Percentiles rank a stretch among this genome's conserved stretches.
phyloP scores from a whole-genome alignment of 140 eudicot genomes.

The Erigeron philadelphicus region DNA sequence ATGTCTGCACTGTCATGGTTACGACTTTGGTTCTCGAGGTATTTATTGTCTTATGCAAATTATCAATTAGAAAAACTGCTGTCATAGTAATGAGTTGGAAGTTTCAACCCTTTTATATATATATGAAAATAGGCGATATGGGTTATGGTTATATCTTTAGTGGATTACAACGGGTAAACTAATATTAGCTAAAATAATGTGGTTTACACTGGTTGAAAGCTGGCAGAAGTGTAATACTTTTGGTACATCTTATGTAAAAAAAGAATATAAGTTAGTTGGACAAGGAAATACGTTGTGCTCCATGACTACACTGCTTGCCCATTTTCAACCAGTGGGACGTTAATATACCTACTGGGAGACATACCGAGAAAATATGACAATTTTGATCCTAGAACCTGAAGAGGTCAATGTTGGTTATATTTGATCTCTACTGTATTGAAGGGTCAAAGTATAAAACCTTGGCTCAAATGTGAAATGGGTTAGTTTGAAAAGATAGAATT shows the following conservation, averaged over 20 bases:
- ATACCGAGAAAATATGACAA: background rate
- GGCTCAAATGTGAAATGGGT: background rate
- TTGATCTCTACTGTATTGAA: background rate
- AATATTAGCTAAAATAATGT: background rate
- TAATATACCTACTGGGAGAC: background rate
- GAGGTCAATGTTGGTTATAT: background rate
- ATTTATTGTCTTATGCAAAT: conserved; percentile 5
- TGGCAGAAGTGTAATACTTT: background rate
- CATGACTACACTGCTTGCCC: too few relatives aligned
- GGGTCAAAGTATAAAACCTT: background rate
- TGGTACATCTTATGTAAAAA: background rate
- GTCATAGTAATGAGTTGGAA: background rate
- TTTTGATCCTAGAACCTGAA: background rate
- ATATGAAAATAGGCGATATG: background rate
- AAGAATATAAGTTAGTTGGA: too few relatives aligned
- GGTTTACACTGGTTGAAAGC: background rate
- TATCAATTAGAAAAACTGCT: background rate
- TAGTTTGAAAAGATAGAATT: background rate
- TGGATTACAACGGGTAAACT: background rate
- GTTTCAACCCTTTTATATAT: background rate
- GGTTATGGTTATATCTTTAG: background rate
- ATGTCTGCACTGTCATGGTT: conserved; percentile 91
- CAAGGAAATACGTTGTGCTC: too few relatives aligned
- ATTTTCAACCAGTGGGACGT: too few relatives aligned
- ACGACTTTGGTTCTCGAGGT: conserved; percentile 96